Evolutionary conservation across 345 rosid genomes (phyloP), one percentile per base, ranked within the genome.

Genomic region (Turritis glabra): DNA sequence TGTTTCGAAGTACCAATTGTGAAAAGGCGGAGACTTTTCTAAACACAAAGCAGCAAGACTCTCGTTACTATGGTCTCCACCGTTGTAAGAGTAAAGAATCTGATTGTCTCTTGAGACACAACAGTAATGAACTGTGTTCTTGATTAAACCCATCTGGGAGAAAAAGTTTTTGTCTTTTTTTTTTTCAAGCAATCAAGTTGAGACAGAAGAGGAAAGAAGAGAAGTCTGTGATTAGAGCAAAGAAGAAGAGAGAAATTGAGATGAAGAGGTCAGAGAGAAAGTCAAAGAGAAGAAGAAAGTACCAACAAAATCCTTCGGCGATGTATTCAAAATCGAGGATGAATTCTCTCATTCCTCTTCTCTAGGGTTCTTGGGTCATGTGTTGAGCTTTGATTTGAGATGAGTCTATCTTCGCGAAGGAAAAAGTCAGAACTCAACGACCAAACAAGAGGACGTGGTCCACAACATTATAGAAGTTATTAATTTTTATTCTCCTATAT

Each of bases 1-100:
- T 0, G 98, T 87, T 84, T 90, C 98, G 43, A 86, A 87, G 76
- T 93, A 93, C 95, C 95, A 89, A 69, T 62, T 83, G 69, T 93
- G 98, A 62, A 85, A 93, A 8, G 83, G 76, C 4, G 97, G 97
- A 61, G 80, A 64, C 79, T 71, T 83, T 72, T 88, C 95, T 75
- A 90, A 62, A 61, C 88, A 87, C 83, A 90, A 64, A 9, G 81
- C 73, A 8, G 90, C 92, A 46, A 90, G 61, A 51, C 59, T 60
- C 75, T 87, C 93, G 65, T 84, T 81, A 57, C 80, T 84, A 19
- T 69, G 82, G 70, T 86, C 87, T 33, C 90, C 92, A 40, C 84
- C 82, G 58, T 79, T 82, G 76, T 88, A 81, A 23, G 81, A 79
- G 78, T 88, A 88, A 13, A 87, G 76, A 17, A 74, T 69, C 74